Conservation (phyloP, 495 filamentous ascomycete genomes). For the Trichoderma orchidacearum region DNA sequence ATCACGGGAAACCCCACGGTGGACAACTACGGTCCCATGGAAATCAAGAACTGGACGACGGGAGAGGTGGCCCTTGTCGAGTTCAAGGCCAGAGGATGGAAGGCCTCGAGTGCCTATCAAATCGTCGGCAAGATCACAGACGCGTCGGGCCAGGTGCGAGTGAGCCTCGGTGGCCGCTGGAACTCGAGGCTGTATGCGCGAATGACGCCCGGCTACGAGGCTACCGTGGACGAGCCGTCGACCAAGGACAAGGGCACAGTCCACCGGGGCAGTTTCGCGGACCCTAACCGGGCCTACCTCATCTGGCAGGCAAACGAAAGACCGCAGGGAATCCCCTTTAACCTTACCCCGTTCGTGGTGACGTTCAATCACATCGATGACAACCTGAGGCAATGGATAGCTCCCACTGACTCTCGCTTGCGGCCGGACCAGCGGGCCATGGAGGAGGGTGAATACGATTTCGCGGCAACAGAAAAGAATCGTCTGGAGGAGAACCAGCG, state of each 20-base stretch:
- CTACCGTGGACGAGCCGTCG: constrained; percentile 44
- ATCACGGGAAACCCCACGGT: constrained; percentile 93
- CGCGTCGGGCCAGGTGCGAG: constrained; percentile 55
- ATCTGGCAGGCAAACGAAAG: constrained; percentile 83
- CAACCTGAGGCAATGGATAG: constrained; percentile 52
- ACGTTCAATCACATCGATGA: constrained; percentile 84
- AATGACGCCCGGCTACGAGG: constrained; percentile 81
- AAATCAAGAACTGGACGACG: constrained; percentile 92
- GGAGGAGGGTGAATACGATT: constrained; percentile 92
- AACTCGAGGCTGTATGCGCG: constrained; percentile 96
- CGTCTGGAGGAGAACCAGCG: constrained; percentile 90
- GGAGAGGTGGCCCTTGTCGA: constrained; percentile 83
- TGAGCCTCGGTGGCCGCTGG: constrained; percentile 89
- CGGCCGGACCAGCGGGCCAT: constrained; percentile 96
- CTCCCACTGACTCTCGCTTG: constrained; percentile 83
- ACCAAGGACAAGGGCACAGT: constrained; percentile 13
- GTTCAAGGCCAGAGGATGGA: constrained; percentile 94
- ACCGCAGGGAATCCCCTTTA: constrained; percentile 82
- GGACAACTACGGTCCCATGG: constrained; percentile 97
- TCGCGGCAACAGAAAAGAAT: constrained; percentile 89
- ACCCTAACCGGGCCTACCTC: constrained; percentile 61
- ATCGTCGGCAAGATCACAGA: constrained; percentile 76
- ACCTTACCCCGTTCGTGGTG: constrained; percentile 89
- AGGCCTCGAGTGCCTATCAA: constrained; percentile 76
- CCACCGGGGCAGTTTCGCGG: constrained; percentile 28